A percentile compares a stretch with the other conserved stretches of the same genome.
Evolutionary conservation across 176 grass and related monocot genomes (phyloP).

Genomic region (Pontederia crassipes): DNA sequence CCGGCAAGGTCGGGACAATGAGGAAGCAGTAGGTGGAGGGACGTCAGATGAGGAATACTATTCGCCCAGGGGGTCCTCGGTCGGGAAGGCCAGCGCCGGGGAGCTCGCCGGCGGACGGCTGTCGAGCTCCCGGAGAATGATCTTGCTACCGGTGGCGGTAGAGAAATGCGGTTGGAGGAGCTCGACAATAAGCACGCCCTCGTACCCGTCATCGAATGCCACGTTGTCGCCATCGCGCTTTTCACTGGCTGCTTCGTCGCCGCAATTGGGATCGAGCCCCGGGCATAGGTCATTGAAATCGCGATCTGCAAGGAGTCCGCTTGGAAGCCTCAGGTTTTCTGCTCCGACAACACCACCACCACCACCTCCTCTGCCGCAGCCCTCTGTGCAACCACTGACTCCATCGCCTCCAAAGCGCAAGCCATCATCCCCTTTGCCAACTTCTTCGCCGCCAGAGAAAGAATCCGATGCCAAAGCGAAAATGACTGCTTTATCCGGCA

Average conservation of each 20-base stretch:
- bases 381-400: conserved; percentile 42
- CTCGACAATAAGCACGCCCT: conserved; percentile 79
- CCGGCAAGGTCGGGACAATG: conserved; percentile 2
- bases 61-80: conserved; percentile 1
- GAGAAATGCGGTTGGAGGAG: conserved; percentile 43
- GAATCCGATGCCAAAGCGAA: conserved; percentile 31
- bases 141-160: conserved; percentile 11
- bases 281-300: conserved; percentile 66
- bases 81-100: not conserved
- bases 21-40: not conserved
- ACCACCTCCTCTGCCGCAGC: conserved; percentile 42
- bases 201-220: conserved; percentile 66
- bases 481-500: conserved; percentile 29
- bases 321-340: conserved; percentile 10
- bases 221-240: conserved; percentile 21
- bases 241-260: conserved; percentile 50
- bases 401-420: conserved; percentile 81
- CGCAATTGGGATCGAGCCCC: conserved; percentile 59
- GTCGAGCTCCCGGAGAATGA: conserved; percentile 12
- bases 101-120: not conserved
- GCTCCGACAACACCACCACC: conserved; percentile 43
- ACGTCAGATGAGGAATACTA: conserved; percentile 5
- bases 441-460: conserved; percentile 60
- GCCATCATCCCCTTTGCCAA: conserved; percentile 52
- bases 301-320: conserved; percentile 28